Conservation (phyloP, 2,329 filamentous ascomycete genomes). For the Rhynchosporium secalis region DNA sequence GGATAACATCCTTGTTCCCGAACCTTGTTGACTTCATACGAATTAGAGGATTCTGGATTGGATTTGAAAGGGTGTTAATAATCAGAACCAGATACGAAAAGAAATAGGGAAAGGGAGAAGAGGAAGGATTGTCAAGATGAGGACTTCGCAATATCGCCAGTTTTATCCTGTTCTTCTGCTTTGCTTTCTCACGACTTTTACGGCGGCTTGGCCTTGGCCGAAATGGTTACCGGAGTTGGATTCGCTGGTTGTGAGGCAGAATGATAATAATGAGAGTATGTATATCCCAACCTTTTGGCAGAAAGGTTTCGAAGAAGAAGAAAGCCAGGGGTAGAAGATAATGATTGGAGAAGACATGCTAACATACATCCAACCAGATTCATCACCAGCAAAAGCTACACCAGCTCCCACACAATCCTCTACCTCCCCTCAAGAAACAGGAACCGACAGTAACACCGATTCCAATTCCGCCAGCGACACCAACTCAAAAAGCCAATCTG, state of each 20-base stretch:
- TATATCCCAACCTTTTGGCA: neutral
- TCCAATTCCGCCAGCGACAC: neutral
- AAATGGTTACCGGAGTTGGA: constrained; percentile 55
- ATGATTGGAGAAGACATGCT: neutral
- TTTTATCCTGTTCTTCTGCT: constrained; percentile 53
- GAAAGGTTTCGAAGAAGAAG: neutral
- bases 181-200: constrained; percentile 45
- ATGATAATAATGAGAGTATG: constrained; percentile 38
- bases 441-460: constrained; percentile 1
- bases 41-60: neutral
- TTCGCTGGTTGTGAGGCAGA: constrained; percentile 51
- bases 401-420: constrained; percentile 3
- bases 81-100: neutral
- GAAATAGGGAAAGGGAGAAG: neutral
- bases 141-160: constrained; percentile 48
- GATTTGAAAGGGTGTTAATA: constrained; percentile 30
- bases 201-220: constrained; percentile 54
- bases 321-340: neutral
- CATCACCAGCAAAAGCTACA: neutral
- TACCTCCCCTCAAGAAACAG: constrained; percentile 12
- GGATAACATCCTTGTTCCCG: neutral
- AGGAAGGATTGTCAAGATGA: constrained; percentile 47
- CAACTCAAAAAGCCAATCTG: no score
- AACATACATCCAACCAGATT: constrained; percentile 2
- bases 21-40: neutral